Conservation (phyloP, 2,329 filamentous ascomycete genomes). For the Fusarium mangiferae region DNA sequence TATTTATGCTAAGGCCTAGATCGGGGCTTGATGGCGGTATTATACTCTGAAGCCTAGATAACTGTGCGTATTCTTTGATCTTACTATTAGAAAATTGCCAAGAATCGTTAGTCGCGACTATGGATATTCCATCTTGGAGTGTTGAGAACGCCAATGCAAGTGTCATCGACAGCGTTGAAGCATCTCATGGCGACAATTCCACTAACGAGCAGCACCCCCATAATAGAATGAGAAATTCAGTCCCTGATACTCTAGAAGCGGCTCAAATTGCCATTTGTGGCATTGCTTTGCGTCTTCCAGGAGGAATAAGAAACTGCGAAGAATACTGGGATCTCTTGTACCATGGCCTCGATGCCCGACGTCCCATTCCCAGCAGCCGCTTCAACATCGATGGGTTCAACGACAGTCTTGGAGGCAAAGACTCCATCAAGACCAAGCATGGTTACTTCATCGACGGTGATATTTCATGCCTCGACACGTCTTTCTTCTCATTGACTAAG, state of each 20-base stretch:
- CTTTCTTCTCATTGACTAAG: neutral
- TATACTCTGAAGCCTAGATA: too few relatives aligned
- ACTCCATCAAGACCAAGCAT: neutral
- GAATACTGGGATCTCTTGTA: neutral
- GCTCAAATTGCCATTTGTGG: neutral
- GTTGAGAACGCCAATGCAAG: too few relatives aligned
- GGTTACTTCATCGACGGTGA: slow-evolving; percentile 9
- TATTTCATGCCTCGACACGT: neutral
- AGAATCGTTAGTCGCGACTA: too few relatives aligned
- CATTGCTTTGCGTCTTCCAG: neutral
- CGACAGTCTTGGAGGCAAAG: neutral
- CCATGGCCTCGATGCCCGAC: neutral
- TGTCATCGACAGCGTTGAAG: too few relatives aligned
- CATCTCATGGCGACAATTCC: neutral
- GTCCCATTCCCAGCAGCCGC: neutral
- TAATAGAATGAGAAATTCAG: too few relatives aligned
- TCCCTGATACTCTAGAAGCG: too few relatives aligned
- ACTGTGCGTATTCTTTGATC: too few relatives aligned
- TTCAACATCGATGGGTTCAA: slow-evolving; percentile 7
- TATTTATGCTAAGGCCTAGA: too few relatives aligned
- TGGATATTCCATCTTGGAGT: too few relatives aligned
- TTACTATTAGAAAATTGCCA: too few relatives aligned
- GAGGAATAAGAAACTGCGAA: neutral
- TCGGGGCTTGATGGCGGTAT: too few relatives aligned
- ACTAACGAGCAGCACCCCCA: neutral